phyloP scores from a whole-genome alignment of 768 basidiomycete genomes.

The Podaxis sp. region DNA sequence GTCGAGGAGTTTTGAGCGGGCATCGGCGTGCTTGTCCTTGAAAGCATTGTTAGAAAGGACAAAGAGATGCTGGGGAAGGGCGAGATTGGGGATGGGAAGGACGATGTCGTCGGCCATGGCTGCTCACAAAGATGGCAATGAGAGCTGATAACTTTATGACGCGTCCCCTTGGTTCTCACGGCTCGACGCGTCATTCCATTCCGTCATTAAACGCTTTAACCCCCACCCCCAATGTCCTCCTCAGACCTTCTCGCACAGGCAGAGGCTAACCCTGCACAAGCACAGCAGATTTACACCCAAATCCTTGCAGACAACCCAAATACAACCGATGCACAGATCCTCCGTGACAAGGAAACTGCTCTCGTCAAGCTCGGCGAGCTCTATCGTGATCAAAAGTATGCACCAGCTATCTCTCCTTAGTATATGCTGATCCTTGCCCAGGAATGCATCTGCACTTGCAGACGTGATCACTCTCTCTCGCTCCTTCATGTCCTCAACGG shows the following conservation, averaged over 20 bases:
- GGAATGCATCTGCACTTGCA: conserved; percentile 83
- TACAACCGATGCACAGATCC: conserved; percentile 38
- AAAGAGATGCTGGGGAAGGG: conserved; percentile 78
- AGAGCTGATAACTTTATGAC: not conserved
- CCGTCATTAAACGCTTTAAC: not conserved
- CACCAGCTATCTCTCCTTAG: conserved; percentile 14
- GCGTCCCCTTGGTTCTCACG: conserved; percentile 11
- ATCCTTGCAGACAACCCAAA: conserved; percentile 46
- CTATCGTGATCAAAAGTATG: conserved; percentile 83
- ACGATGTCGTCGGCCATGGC: conserved; percentile 85
- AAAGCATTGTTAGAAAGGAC: conserved; percentile 65
- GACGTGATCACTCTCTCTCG: conserved; percentile 83
- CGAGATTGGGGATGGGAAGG: conserved; percentile 84
- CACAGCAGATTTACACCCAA: conserved; percentile 75
- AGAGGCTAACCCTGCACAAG: conserved; percentile 54
- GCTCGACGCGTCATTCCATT: conserved; percentile 9
- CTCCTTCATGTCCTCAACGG: conserved; percentile 88
- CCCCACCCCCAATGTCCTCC: not conserved
- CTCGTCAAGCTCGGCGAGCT: conserved; percentile 84
- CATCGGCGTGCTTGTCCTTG: conserved; percentile 62
- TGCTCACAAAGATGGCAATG: not conserved
- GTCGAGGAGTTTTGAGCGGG: conserved; percentile 62
- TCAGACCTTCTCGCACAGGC: conserved; percentile 57
- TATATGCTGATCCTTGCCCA: conserved; percentile 27
- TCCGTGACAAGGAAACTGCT: conserved; percentile 83